Base-by-base conservation (phyloP, 2,329 filamentous ascomycete species). In the Penicillium sp. region DNA sequence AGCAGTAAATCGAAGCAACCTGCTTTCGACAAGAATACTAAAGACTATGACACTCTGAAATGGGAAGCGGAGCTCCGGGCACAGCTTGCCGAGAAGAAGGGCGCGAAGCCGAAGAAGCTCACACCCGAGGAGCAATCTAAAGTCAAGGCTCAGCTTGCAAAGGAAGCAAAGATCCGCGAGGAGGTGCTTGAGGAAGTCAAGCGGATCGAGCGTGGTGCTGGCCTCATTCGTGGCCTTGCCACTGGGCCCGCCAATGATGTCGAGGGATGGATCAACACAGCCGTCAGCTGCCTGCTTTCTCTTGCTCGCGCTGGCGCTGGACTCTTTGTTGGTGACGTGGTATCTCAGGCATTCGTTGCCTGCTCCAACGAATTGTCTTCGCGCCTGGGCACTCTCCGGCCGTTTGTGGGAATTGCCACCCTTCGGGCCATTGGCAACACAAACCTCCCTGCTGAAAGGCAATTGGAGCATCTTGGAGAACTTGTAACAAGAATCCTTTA, bases 21-120 rank as follows among this genome's bases (percentile, higher is more conserved):
- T 37, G 78, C 89, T 2, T 86, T 91, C 3, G 89, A 92, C 75
- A 98, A 96, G 77, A 96, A 91, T 68, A 88, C 86, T 48, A 97
- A 96, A 73, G 95, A 98, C 71, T 96, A 97, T 67, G 91, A 99
- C 66, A 96, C 91, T 1, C 76, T 97, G 41, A 97, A 96, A 75
- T 99, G 96, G 95, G 95, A 99, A 75, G 90, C 93, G 72, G 95
- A 99, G 62, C 82, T 99, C 8, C 84, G 93, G 56, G 83, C 86
- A 39, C 91, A 97, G 67, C 77, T 99, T 41, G 92, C 93, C n/a
- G 84, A 90, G 70, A 99, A 98, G 80, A 96, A 93, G 74, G 93
- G 93, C 1, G 73, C 77, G 46, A 86, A 90, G 58, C 86, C 91
- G 66, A 93, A 92, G 78, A 99, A 97, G 76, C 85, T 98, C 10